Percentiles rank a stretch among this genome's conserved stretches.
phyloP scores from a whole-genome alignment of 2,329 filamentous ascomycete genomes.

The Penicillium sp. region DNA sequence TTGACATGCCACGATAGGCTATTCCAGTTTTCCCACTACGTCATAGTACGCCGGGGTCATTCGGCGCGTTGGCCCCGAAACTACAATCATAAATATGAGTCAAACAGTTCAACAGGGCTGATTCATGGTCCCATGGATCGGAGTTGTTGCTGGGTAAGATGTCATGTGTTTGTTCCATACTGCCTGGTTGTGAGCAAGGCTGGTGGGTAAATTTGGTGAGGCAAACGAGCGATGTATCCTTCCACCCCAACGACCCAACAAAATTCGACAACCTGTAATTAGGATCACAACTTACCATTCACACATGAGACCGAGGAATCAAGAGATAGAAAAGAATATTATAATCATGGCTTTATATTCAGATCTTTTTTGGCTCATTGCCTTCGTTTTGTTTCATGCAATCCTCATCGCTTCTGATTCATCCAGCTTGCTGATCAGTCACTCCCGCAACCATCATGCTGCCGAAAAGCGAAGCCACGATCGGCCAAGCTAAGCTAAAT shows the following conservation, averaged over 20 bases:
- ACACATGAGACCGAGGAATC: constrained; percentile 1
- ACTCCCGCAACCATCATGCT: neutral
- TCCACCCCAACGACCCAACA: constrained; percentile 4
- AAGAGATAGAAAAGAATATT: neutral
- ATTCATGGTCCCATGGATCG: neutral
- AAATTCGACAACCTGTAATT: neutral
- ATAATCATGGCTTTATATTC: neutral
- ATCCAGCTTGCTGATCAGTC: neutral
- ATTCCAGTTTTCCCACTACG: neutral
- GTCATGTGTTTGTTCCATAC: neutral
- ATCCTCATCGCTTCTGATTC: neutral
- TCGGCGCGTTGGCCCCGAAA: neutral
- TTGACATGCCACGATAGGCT: neutral
- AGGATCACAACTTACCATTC: neutral
- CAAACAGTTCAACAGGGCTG: neutral
- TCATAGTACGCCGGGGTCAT: neutral
- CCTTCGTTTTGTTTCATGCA: neutral
- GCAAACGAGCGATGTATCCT: neutral
- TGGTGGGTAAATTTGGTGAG: constrained; percentile 4
- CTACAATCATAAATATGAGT: neutral
- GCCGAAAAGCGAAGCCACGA: constrained; percentile 1
- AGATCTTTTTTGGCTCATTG: neutral
- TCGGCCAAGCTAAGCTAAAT: constrained; percentile 1
- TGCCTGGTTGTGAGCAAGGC: neutral
- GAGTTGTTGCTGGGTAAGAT: neutral